Base-by-base conservation (phyloP, 2,329 filamentous ascomycete species). In the Cercospora brassicicola region DNA sequence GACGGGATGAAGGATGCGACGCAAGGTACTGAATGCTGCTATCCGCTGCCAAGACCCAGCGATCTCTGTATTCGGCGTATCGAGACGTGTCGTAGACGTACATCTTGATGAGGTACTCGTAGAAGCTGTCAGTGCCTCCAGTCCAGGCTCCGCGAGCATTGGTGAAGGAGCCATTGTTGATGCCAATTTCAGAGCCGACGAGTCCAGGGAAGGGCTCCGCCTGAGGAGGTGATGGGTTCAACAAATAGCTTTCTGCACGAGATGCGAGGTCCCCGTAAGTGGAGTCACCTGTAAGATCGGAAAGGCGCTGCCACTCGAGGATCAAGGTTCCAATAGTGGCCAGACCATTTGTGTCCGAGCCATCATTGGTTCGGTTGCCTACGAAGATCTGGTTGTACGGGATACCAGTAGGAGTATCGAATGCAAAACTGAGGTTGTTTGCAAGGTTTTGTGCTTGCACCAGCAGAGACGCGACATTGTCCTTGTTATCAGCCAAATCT, bases 101-200 rank as follows among this genome's bases (percentile, higher is more conserved):
- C 91, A 95, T 94, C 83, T 96, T 96, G 79, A 96, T 90, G 33
- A 96, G 86, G 75, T 96, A 96, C 80, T 96, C 92, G 81, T 96
- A 96, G 81, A 90, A 96, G 59, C 89, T 92, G 78, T 96, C 92
- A 28, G 86, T 86, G 10, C 91, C 90, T 61, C 90, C 92, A 42
- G 87, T 86, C 64, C 92, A 96, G 56, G 91, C 90, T 62, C 93
- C 92, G 1, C 72, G 74, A 23, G 85, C 85, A 76, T 94, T 87
- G 15, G 86, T 73, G 73, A 96, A 94, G 6, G 82, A 74, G 28
- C 92, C 93, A 3, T 86, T 88, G 2, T 81, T 76, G 69, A 93
- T 84, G 73, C 89, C 83, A 45, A 96, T 84, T 51, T 86, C 81
- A 39, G 85, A 88, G 5, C 93, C 93, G 0, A 94, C 79, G 18